A percentile compares a stretch with the other conserved stretches of the same genome.
These are phyloP conservation scores for Pseudogymnoascus sp. DNA, from an alignment of 2,329 filamentous ascomycete genomes.

Conservation along the genomic window DNA sequence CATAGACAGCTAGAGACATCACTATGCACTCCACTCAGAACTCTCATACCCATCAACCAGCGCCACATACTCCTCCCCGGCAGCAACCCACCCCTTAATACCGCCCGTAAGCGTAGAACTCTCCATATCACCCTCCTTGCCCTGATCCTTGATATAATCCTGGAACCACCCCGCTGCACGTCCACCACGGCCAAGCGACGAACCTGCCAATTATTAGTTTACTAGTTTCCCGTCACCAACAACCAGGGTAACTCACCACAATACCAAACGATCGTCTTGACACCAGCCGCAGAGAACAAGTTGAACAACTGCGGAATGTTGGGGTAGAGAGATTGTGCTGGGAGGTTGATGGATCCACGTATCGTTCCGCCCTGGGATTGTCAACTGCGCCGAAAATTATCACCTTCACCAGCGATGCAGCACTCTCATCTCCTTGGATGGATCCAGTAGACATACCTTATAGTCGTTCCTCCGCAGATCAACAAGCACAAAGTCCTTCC, in stretches of 20 bases:
- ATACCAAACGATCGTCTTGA: conserved; percentile 27
- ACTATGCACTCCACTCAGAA: conserved; percentile 11
- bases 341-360: conserved; percentile 28
- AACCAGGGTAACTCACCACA: conserved; percentile 15
- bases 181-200: conserved; percentile 30
- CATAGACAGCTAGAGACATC: neutral
- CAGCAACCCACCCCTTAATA: conserved; percentile 31
- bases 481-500: conserved; percentile 24
- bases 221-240: neutral
- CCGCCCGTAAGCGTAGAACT: conserved; percentile 30
- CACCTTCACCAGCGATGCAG: neutral
- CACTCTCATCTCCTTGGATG: conserved; percentile 6
- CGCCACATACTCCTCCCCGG: conserved; percentile 27
- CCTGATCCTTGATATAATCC: conserved; percentile 28
- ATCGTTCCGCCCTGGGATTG: conserved; percentile 28
- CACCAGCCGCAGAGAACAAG: conserved; percentile 23
- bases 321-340: conserved; percentile 27
- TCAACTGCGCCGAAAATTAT: conserved; percentile 5
- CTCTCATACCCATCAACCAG: conserved; percentile 30
- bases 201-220: conserved; percentile 24
- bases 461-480: conserved; percentile 31
- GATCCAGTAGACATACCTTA: conserved; percentile 21
- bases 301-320: conserved; percentile 26
- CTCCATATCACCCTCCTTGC: conserved; percentile 24
- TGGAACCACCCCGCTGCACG: conserved; percentile 33